Evolutionary conservation across 1,284 basidiomycete species (phyloP).

Genomic region (Puccinia coronata): DNA sequence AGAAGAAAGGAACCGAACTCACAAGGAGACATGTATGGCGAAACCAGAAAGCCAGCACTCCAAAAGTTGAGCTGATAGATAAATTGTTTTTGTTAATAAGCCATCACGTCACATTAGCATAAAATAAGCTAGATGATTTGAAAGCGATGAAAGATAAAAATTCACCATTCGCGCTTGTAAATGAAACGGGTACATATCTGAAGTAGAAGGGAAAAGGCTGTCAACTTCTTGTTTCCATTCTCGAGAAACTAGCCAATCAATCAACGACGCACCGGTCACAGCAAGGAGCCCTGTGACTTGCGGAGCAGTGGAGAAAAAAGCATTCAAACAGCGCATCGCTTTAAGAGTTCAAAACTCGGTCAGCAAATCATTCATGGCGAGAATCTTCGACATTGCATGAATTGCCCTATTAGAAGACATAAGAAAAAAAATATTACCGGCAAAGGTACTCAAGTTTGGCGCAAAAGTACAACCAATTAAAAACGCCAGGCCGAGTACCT

Average conservation of each 20-base stretch:
- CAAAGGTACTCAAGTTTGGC: conserved; percentile 62
- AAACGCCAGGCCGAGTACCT: conserved; percentile 64
- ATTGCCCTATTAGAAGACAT: background rate
- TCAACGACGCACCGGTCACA: conserved; percentile 31
- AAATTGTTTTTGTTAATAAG: background rate
- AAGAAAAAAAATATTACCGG: conserved; percentile 38
- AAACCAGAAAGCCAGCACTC: conserved; percentile 51
- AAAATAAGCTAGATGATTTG: background rate
- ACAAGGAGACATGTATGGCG: conserved; percentile 46
- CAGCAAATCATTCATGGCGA: no score
- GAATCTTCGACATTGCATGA: no score
- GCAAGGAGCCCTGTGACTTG: conserved; percentile 53
- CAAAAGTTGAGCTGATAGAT: conserved; percentile 60
- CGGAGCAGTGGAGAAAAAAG: conserved; percentile 67
- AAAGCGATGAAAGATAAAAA: conserved; percentile 3
- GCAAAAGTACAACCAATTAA: conserved; percentile 66
- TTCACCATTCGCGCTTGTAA: conserved; percentile 74
- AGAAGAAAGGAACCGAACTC: background rate
- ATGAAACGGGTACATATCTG: conserved; percentile 72
- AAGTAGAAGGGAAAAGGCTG: conserved; percentile 56
- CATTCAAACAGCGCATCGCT: conserved; percentile 72
- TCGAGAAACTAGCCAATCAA: conserved; percentile 59
- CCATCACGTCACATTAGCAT: background rate
- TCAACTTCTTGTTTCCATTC: conserved; percentile 66
- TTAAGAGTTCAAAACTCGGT: background rate